A percentile compares a stretch with the other conserved stretches of the same genome.
Conservation (phyloP, 257 asterid species). For the Thymus quinquecostatus region DNA sequence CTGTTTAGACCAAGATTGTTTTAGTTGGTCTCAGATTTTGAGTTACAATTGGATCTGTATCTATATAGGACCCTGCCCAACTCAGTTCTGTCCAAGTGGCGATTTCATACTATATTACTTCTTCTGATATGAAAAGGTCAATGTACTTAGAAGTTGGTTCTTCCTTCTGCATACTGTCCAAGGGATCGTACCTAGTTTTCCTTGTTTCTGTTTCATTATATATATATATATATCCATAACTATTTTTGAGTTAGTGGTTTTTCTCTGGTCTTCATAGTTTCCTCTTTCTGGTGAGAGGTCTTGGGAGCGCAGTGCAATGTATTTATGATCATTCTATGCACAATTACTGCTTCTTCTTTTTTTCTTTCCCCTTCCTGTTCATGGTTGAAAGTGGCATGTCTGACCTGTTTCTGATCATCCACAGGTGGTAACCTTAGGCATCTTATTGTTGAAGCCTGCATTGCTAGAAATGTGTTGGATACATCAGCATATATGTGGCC, state of each 20-base stretch:
- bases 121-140: slow-evolving; percentile 12
- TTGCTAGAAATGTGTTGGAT: slow-evolving; percentile 90
- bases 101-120: slow-evolving; percentile 7
- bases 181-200: background rate
- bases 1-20: background rate
- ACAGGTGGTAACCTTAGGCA: slow-evolving; percentile 90
- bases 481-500: slow-evolving; percentile 96
- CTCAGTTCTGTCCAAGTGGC: slow-evolving; percentile 10
- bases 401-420: slow-evolving; percentile 33
- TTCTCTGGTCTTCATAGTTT: background rate
- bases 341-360: background rate
- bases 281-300: slow-evolving; percentile 11
- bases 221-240: background rate
- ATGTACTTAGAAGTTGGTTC: slow-evolving; percentile 13
- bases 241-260: background rate
- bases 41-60: slow-evolving; percentile 1
- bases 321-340: background rate
- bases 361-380: slow-evolving; percentile 15
- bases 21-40: slow-evolving; percentile 19
- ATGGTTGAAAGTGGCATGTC: slow-evolving; percentile 21
- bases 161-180: slow-evolving; percentile 19
- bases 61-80: slow-evolving; percentile 3
- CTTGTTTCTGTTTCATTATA: background rate
- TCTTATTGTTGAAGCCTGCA: slow-evolving; percentile 94
- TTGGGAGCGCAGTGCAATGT: slow-evolving; percentile 1